Base-by-base conservation (phyloP, 495 filamentous ascomycete genomes). In the Penicillium lagena region DNA sequence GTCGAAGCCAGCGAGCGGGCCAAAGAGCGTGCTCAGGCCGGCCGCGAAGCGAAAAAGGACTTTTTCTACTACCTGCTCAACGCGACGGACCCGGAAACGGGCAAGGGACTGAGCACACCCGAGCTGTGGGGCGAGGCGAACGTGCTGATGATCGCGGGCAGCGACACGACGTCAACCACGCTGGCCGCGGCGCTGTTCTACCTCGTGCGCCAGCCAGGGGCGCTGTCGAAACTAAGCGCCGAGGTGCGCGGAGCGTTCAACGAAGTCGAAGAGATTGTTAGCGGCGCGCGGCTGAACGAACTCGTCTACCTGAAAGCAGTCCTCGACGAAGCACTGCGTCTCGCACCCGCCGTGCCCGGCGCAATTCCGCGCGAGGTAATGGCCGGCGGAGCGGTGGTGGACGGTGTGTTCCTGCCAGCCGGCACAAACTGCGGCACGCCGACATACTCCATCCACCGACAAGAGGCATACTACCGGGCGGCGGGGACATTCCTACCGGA, bases 61-160 rank as follows among this genome's bases (percentile, higher is more conserved):
- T 67, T 82, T 55, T 80, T 80, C 61, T 72, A 74, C 51, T 77
- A 78, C 50, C 62, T 83, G 4, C 63, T 82, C 31, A 70, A 77
- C 37, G 76, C 77, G 9, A 76, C 74, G 37, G 77, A 82, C 36
- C 73, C 76, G 0, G 70, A 78, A 43, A 82, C 76, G 0, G 83
- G 81, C 37, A 68, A 76, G 42, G 82, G 83, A 1, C 83, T 87
- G 51, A 69, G 69, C 9, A 82, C 70, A 9, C 72, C 76, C 2
- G 85, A 90, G 50, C 70, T 88, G 4, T 85, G 81, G 80, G 79
- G 76, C 29, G 85, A 88, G 58, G 78, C 80, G 5, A 84, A 85
- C 55, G 64, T 89, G 1, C 70, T 87, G 4, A 70, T 72, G 61
- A 65, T 70, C 45, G 71, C 67, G 15, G 80, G 79, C 14, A 78